Evolutionary conservation across 116 monocot genomes (phyloP).

Genomic region (Trichopus zeylanicus): DNA sequence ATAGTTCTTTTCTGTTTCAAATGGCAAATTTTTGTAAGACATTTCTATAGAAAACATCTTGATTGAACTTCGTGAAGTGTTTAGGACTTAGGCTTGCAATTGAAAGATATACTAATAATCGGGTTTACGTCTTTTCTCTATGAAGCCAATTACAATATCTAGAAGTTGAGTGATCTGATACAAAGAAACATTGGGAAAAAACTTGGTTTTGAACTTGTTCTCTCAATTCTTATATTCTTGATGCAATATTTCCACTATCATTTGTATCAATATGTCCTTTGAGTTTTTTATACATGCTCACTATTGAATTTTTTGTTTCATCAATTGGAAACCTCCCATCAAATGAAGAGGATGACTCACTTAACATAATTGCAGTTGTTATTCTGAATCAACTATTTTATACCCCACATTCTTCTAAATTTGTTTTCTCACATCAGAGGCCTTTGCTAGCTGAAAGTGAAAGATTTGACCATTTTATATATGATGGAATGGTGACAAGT

Average conservation of each 20-base stretch:
- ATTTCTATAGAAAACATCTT: too few relatives aligned
- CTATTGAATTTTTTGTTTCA: slow-evolving; percentile 85
- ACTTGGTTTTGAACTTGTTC: slow-evolving; percentile 25
- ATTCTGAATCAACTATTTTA: slow-evolving; percentile 62
- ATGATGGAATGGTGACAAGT: slow-evolving; percentile 92
- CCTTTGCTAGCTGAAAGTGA: slow-evolving; percentile 81
- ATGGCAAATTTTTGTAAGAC: too few relatives aligned
- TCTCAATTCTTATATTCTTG: slow-evolving; percentile 93
- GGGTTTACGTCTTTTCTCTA: slow-evolving; percentile 10
- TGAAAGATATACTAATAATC: slow-evolving; percentile 49
- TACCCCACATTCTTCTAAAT: slow-evolving; percentile 37
- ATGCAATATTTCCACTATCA: slow-evolving; percentile 68
- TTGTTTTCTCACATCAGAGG: slow-evolving; percentile 64
- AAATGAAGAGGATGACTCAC: slow-evolving; percentile 51
- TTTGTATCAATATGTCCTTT: slow-evolving; percentile 62
- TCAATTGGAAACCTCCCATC: slow-evolving; percentile 55
- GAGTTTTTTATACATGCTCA: slow-evolving; percentile 80
- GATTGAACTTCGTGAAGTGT: too few relatives aligned
- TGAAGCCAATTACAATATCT: slow-evolving; percentile 16
- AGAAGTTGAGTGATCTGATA: slow-evolving; percentile 2
- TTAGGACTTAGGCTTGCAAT: slow-evolving; percentile 85
- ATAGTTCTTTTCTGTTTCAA: too few relatives aligned
- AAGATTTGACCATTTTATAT: slow-evolving; percentile 76
- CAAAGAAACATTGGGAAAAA: slow-evolving; percentile 14
- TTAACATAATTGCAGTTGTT: slow-evolving; percentile 31